phyloP scores from a whole-genome alignment of 805 yeast genomes.

The Lipomyces japonicus region DNA sequence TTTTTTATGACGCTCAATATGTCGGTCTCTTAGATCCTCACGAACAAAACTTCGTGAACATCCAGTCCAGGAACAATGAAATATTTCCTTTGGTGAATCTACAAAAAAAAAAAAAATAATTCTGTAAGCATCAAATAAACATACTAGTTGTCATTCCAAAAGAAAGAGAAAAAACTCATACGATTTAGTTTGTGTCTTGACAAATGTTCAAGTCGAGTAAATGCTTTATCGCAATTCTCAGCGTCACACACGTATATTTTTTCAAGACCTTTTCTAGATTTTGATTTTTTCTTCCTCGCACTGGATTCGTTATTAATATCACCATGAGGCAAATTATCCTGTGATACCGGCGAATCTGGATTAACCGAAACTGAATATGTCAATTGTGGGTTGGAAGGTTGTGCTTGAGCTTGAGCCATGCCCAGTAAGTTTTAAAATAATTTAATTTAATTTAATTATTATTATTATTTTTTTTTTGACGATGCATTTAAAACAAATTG shows the following conservation, averaged over 20 bases:
- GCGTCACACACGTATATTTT: constrained; percentile 33
- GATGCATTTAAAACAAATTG: no score
- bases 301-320: neutral
- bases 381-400: neutral
- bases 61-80: constrained; percentile 35
- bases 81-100: constrained; percentile 37
- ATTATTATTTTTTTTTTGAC: neutral
- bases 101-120: neutral
- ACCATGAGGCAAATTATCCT: neutral
- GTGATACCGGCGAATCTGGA: neutral
- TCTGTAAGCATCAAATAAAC: neutral
- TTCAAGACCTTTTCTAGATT: constrained; percentile 33
- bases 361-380: neutral
- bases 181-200: constrained; percentile 33
- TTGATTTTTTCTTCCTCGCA: neutral
- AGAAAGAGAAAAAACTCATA: constrained; percentile 1
- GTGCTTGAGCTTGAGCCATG: neutral
- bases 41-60: constrained; percentile 39
- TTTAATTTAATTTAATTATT: no score
- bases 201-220: constrained; percentile 33
- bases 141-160: neutral
- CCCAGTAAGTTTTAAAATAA: neutral
- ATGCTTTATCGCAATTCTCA: constrained; percentile 30
- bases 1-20: constrained; percentile 36
- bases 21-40: constrained; percentile 36